Base-by-base conservation (phyloP, 805 yeast species). In the Deakozyma indianensis region DNA sequence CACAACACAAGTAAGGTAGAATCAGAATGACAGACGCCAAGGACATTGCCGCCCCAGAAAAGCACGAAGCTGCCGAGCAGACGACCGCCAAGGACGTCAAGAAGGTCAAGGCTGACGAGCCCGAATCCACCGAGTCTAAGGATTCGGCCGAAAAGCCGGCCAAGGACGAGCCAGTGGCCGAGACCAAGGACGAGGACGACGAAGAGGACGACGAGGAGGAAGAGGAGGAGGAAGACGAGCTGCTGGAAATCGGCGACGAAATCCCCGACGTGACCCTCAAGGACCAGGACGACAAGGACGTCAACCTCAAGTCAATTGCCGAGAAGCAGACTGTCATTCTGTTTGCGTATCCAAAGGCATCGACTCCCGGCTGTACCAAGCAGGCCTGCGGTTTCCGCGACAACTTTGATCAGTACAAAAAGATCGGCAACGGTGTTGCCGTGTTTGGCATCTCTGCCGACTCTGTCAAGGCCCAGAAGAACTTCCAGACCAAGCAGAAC, bases 301-400 rank as follows among this genome's bases (percentile, higher is more conserved):
- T 81, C 18, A 68, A 74, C 29, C 56, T 82, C 50, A 66, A 62
- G 20, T 62, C 67, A 3, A 16, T 51, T 68, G 43, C 68, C 67
- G 5, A 51, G 55, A 18, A 62, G 62, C 67, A 73, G 29, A 62
- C 67, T 18, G 63, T 76, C 14, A 69, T 78, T 23, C 67, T 78
- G 20, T 80, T 62, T 45, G 56, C 95, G 18, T 90, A 88, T 59
- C 97, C 97, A 45, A 80, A 73, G 57, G 97, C 97, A 0, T 77
- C 82, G 22, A 90, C 97, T 0, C 95, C 96, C 1, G 98, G 98
- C 2, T 92, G 98, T 63, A 90, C 98, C 1, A 75, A 86, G 54
- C 98, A 90, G 65, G 96, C 88, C 2, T 74, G 83, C 59, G 96
- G 96, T 0, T 92, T 82, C 60, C 78, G 92, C 54, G 79, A 75